Evolutionary conservation across 345 rosid genomes (phyloP), one percentile per base, ranked within the genome.

Genomic region (Toxicodendron radicans): DNA sequence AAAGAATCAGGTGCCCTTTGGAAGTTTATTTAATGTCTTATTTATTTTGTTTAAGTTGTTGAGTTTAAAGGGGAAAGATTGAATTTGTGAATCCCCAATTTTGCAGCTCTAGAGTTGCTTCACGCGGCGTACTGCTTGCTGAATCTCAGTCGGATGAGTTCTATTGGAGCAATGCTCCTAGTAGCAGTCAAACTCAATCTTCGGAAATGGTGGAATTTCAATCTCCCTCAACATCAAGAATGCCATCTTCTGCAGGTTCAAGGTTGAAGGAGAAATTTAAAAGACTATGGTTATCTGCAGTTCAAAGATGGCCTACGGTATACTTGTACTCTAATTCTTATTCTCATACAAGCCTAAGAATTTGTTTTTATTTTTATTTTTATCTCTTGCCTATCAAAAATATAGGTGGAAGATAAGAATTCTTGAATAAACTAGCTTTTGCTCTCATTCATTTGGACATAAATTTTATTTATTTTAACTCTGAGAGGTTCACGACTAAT

Each of bases 291-390:
- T 76, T 86, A 74, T 78, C 68, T 72, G 78, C 87, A 10, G 83
- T 88, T 82, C 91, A 64, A 73, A 86, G 92, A 83, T 95, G 98
- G 96, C 98, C 95, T 71, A 58, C 75, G 85, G 98, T 95, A 91
- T 77, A 30, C 35, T 69, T 68, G 32, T 51, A 30, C 57, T 71
- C 23, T 16, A 41, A 53, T 32, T 74, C 43, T 9, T 12, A 48
- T 64, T 27, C 72, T 49, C 43, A 10, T 49, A 38, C 10, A 3
- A 70, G 54, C 23, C 5, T 35, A 35, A 35, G 38, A 33, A 38
- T 56, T 13, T 35, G 60, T 35, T 68, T 41, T 49, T 14, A 9
- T 38, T 69, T 16, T 51, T 51, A 14, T 13, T 14, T 51, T 51
- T 16, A 51, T 51, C 18, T 16, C 32, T 20, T 9, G 17, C 17